Conservation (phyloP, 805 yeast genomes). For the Teunomyces atbi region DNA sequence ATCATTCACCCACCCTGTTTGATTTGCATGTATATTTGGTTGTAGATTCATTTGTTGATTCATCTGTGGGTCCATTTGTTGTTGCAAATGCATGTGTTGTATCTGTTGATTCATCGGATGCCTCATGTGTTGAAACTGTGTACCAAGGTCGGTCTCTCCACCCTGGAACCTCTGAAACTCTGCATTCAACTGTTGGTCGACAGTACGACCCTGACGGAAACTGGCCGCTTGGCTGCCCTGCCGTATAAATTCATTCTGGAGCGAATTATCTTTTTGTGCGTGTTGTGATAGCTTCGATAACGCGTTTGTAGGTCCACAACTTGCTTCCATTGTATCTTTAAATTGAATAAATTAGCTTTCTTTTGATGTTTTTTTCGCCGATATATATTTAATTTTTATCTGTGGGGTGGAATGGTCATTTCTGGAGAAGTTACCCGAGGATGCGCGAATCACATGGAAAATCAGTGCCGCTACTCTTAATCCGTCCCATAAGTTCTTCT, state of each 20-base stretch:
- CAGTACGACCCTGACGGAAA: conserved; percentile 15
- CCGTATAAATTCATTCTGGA: conserved; percentile 30
- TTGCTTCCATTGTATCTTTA: conserved; percentile 28
- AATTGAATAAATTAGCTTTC: not conserved
- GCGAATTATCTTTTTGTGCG: conserved; percentile 39
- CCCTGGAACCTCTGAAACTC: conserved; percentile 36
- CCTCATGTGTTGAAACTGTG: conserved; percentile 8
- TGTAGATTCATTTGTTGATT: conserved; percentile 4
- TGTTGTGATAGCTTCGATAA: conserved; percentile 41
- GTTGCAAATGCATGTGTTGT: conserved; percentile 9
- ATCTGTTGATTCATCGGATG: conserved; percentile 11
- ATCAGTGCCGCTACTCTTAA: not conserved
- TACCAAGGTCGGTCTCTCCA: conserved; percentile 15
- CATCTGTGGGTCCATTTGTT: conserved; percentile 2
- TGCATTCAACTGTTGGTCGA: conserved; percentile 36
- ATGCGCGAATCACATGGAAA: not conserved
- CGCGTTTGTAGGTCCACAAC: conserved; percentile 48
- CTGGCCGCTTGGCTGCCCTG: conserved; percentile 2
- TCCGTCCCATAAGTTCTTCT: not conserved
- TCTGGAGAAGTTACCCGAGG: not conserved
- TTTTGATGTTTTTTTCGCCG: not conserved
- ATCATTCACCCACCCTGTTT: conserved; percentile 28
- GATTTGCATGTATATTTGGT: conserved; percentile 4
- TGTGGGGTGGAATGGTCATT: conserved; percentile 1
- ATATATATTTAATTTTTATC: not conserved